Evolutionary conservation across 2,329 filamentous ascomycete species (phyloP).

Genomic region (Plenodomus lindquistii): DNA sequence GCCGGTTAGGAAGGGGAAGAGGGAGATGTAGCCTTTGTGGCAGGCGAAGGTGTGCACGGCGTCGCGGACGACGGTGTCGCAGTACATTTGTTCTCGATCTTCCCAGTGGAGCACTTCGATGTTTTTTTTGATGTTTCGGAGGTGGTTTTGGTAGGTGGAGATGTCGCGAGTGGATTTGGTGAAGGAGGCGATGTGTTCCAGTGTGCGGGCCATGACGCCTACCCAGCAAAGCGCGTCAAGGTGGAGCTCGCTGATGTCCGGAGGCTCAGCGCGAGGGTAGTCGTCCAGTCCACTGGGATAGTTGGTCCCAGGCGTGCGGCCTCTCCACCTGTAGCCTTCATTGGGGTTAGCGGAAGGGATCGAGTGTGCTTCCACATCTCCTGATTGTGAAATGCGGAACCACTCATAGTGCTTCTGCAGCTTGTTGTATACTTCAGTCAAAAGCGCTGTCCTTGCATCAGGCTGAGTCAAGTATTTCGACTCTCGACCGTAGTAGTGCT

Average conservation of each 20-base stretch:
- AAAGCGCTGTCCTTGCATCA: conserved; percentile 70
- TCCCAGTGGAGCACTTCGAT: conserved; percentile 91
- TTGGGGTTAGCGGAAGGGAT: conserved; percentile 50
- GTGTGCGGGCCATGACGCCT: conserved; percentile 84
- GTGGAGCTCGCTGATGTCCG: conserved; percentile 89
- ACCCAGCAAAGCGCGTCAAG: conserved; percentile 94
- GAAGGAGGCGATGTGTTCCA: conserved; percentile 73
- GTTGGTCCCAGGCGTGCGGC: conserved; percentile 78
- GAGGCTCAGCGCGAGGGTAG: conserved; percentile 87
- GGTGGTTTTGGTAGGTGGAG: conserved; percentile 67
- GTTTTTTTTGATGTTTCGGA: conserved; percentile 76
- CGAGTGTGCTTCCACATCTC: conserved; percentile 57
- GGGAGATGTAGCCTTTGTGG: conserved; percentile 90
- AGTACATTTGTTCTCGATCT: conserved; percentile 77
- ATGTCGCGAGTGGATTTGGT: conserved; percentile 75
- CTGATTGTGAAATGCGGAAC: conserved; percentile 88
- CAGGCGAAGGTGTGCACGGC: conserved; percentile 84
- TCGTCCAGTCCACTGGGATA: conserved; percentile 91
- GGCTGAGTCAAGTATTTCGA: conserved; percentile 61
- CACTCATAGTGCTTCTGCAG: conserved; percentile 86
- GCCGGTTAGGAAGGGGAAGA: conserved; percentile 87
- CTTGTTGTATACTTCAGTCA: conserved; percentile 80
- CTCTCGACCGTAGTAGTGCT: conserved; percentile 58
- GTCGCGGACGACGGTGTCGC: conserved; percentile 86
- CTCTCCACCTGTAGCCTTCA: conserved; percentile 91